Conservation (phyloP, 1,284 basidiomycete species). For the Tremellales sp. region DNA sequence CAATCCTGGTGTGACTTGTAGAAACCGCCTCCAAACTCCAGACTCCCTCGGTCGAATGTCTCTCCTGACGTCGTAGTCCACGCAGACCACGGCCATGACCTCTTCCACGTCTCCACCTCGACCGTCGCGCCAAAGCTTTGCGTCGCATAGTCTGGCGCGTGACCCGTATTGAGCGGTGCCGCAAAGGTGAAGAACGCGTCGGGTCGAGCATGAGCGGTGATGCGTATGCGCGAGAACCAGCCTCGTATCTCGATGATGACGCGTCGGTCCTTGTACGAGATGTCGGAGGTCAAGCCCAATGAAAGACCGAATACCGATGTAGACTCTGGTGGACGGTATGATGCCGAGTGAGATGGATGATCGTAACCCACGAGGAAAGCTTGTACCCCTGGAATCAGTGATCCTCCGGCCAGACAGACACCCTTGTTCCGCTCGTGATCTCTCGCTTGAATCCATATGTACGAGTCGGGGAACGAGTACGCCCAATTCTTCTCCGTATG, state of each 20-base stretch:
- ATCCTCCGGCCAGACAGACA: constrained; percentile 22
- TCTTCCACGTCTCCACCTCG: constrained; percentile 15
- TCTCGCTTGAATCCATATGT: constrained; percentile 28
- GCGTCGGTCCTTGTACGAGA: constrained; percentile 8
- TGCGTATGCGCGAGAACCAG: constrained; percentile 18
- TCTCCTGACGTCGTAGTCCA: constrained; percentile 7
- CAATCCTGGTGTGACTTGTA: constrained; percentile 18
- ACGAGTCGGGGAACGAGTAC: constrained; percentile 21
- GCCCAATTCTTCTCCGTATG: constrained; percentile 35
- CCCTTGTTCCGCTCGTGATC: constrained; percentile 14
- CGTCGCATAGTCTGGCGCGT: constrained; percentile 14
- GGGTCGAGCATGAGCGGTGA: constrained; percentile 9
- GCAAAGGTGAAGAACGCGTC: constrained; percentile 24
- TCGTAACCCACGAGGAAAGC: constrained; percentile 26
- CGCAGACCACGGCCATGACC: constrained; percentile 13
- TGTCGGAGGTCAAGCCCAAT: constrained; percentile 14
- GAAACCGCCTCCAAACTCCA: constrained; percentile 28
- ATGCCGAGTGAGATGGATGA: constrained; percentile 3
- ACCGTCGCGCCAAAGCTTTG: constrained; percentile 22
- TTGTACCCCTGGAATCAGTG: constrained; percentile 19
- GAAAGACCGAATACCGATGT: constrained; percentile 19
- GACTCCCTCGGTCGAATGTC: constrained; percentile 14
- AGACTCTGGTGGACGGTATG: constrained; percentile 18
- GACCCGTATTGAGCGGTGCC: constrained; percentile 23
- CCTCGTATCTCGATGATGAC: constrained; percentile 22